Percentiles rank a stretch among this genome's conserved stretches.
phyloP scores from a whole-genome alignment of 2,329 filamentous ascomycete species.

The Fusarium nematophilum region DNA sequence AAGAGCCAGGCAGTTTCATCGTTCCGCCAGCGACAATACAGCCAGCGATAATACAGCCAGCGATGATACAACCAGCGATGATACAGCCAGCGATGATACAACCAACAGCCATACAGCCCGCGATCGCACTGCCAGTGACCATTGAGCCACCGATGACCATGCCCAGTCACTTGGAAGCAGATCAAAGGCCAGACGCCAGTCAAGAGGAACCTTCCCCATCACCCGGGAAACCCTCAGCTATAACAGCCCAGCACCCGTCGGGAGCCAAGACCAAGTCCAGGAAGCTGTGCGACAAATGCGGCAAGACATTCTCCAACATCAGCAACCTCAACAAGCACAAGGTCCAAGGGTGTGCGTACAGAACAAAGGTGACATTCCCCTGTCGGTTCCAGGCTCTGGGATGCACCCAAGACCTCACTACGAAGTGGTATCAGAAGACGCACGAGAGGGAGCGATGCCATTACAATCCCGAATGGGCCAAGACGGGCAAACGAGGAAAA shows the following conservation, averaged over 20 bases:
- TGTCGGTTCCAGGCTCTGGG: conserved; percentile 39
- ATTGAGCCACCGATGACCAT: no score
- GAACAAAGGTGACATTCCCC: conserved; percentile 35
- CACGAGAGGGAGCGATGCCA: conserved; percentile 45
- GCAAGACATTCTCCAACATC: conserved; percentile 45
- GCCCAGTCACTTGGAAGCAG: no score
- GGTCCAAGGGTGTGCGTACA: conserved; percentile 42
- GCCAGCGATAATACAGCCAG: no score
- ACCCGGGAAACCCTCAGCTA: conserved; percentile 15
- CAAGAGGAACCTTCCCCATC: background rate
- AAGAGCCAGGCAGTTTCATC: no score
- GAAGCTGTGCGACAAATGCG: conserved; percentile 38
- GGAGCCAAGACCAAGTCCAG: conserved; percentile 18
- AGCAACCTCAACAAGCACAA: conserved; percentile 50
- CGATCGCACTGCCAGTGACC: no score
- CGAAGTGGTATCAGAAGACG: conserved; percentile 44
- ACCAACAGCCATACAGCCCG: no score
- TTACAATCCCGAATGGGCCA: conserved; percentile 5
- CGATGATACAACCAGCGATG: no score
- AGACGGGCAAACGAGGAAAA: background rate
- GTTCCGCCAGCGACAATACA: no score
- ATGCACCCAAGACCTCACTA: conserved; percentile 42
- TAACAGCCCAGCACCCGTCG: conserved; percentile 19
- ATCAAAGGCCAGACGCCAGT: no score
- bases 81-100: no score